Evolutionary conservation across 805 yeast species (phyloP).

Genomic region (Ogataea pignaliae): DNA sequence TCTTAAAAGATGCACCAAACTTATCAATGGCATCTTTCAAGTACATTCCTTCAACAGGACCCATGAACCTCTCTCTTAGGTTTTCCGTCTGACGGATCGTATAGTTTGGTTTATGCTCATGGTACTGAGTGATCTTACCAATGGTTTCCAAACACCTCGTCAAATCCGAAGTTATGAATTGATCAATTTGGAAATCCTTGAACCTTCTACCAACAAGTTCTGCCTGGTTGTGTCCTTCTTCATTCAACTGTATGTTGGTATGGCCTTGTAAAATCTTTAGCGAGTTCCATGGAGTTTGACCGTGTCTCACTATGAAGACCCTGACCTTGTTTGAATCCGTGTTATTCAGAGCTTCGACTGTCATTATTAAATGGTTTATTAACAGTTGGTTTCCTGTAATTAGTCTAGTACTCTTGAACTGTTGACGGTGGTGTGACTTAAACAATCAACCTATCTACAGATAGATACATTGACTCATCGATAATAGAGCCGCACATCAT

Average conservation of each 20-base stretch:
- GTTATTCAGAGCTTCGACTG: conserved; percentile 17
- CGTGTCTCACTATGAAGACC: conserved; percentile 71
- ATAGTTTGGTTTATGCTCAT: conserved; percentile 13
- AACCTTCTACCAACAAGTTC: conserved; percentile 44
- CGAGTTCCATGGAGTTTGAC: conserved; percentile 74
- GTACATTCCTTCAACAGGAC: conserved; percentile 71
- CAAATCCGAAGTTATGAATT: conserved; percentile 48
- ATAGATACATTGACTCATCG: too few species aligned
- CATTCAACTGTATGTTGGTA: conserved; percentile 58
- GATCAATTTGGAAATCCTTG: conserved; percentile 38
- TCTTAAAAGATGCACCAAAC: conserved; percentile 53
- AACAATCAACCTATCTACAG: too few species aligned
- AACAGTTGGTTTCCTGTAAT: neutral
- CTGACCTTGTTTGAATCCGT: conserved; percentile 16
- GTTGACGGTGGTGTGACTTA: too few species aligned
- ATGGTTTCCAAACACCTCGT: conserved; percentile 60
- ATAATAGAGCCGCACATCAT: too few species aligned
- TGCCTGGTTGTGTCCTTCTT: conserved; percentile 60
- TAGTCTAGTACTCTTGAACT: neutral
- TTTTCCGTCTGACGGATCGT: conserved; percentile 33
- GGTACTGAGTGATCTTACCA: conserved; percentile 33
- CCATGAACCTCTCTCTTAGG: conserved; percentile 75
- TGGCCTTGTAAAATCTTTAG: conserved; percentile 78
- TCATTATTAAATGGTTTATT: conserved; percentile 9
- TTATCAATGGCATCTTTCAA: conserved; percentile 56